Base-by-base conservation (phyloP, 139 green algal genomes). In the Pseudopediastrum boryanum region DNA sequence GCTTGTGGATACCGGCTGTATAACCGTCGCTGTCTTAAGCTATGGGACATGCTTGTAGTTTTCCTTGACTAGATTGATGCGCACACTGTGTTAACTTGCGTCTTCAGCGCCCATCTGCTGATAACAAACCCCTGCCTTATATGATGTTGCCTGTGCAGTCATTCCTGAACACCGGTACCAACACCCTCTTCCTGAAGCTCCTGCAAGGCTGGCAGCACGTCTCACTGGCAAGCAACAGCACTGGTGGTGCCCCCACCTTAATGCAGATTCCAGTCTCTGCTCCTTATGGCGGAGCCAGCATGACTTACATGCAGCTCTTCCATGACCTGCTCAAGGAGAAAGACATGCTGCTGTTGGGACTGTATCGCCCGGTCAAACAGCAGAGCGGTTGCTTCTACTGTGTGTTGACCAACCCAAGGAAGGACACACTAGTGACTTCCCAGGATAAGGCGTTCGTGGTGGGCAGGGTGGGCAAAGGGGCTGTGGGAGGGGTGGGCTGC, bases 281-380 rank as follows among this genome's bases (percentile, higher is more conserved):
- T n/a, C n/a, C n/a, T n/a, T n/a, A 10, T 5, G 63, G 63, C 62
- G n/a, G n/a, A n/a, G n/a, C n/a, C n/a, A n/a, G n/a, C n/a, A 64
- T 19, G 2, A 50, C 16, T 2, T 81, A 81, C 48, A 27, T 48
- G 0, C 13, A 42, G 5, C 66, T 61, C 43, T 82, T 75, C 46
- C 76, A 82, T 23, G 25, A 76, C 10, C 50, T 82, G 65, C 64
- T 82, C 29, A 23, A 29, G 35, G 3, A 61, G 19, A 50, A 41
- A 1, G 16, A n/a, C n/a, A n/a, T 82, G 65, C 64, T 82, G 76
- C 62, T 63, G n/a, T 65, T 82, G 76, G 76, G 76, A 13, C 38
- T 82, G 50, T 76, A 76, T 52, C 58, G 76, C n/a, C 50, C 59
- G 0, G 76, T 82, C 27, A 3, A 51, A 0, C 64, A 82, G 16